Evolutionary conservation across 179 eudicot genomes (phyloP), one percentile per base, ranked within the genome.

Genomic region (Silene noctiflora): DNA sequence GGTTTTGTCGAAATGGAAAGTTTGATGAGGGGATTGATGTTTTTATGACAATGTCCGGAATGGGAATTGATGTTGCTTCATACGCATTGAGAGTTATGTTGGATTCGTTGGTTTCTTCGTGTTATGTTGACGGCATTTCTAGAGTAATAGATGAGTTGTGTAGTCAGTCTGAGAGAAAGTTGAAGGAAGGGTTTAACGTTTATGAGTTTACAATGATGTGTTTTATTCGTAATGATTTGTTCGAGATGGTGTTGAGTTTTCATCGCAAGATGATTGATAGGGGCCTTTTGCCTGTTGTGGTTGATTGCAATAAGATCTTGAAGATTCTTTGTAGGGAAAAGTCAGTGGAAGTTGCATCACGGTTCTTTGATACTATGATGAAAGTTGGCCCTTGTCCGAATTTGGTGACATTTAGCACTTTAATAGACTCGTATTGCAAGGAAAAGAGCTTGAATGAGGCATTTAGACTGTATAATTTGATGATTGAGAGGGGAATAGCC

Each of bases 311-410:
- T 73, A 90, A 83, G 86, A 73, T 88, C 46, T 31, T 88, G 60
- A 88, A 81, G 61, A 77, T 71, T 59, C 76, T 85, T 70, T 85
- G 90, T 70, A 84, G 70, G 63, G 85, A 72, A 21, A 46, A 76
- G 44, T 72, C 73, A 13, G 22, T 83, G 73, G 83, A 60, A 48
- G 72, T 76, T 72, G 92, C 88, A 35, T 69, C 81, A 1, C 21
- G 65, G 56, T 88, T 75, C 77, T 87, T 87, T 69, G 21, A 71
- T 33, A 74, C 83, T 56, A 73, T 90, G 76, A 17, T 78, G 48
- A 79, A 83, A 72, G 78, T 79, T n/a, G 94, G 94, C 73, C 94
- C 94, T 14, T 77, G 67, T 65, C 91, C 94, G 3, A 90, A 81
- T 78, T 62, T 90, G 69, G 86, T 88, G 66, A 87, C 91, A 4